Evolutionary conservation across 169 alveolate species (phyloP).

Genomic region (Besnoitia besnoiti): DNA sequence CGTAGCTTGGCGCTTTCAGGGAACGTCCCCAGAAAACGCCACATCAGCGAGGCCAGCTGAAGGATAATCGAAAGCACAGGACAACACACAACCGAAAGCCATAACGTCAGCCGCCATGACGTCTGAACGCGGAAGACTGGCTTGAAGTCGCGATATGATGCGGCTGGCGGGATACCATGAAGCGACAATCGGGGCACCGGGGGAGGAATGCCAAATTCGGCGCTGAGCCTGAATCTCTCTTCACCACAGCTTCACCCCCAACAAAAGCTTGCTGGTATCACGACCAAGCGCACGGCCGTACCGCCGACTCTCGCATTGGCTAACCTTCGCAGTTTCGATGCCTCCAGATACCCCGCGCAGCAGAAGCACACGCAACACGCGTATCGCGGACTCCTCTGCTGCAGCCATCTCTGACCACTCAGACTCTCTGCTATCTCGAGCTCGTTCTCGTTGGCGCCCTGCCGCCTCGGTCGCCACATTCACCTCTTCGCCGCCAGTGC

Average conservation of each 20-base stretch:
- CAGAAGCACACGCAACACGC: neutral
- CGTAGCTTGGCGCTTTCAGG: neutral
- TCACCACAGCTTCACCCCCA: too few relatives aligned
- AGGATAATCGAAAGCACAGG: neutral
- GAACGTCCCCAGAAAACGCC: neutral
- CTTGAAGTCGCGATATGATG: too few relatives aligned
- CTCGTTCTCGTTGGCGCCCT: neutral
- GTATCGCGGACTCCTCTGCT: neutral
- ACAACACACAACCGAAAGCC: neutral
- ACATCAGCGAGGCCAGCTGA: neutral
- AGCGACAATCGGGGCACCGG: too few relatives aligned
- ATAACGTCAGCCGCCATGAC: neutral
- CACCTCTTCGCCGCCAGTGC: neutral
- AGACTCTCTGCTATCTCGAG: neutral
- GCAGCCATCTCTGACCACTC: neutral
- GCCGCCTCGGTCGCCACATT: neutral
- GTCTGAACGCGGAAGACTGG: neutral
- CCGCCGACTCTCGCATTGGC: neutral
- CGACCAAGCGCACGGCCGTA: too few relatives aligned
- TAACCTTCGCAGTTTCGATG: neutral
- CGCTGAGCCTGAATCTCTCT: too few relatives aligned
- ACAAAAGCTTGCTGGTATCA: too few relatives aligned
- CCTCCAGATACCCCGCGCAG: neutral
- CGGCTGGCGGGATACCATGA: too few relatives aligned
- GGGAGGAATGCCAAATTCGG: too few relatives aligned